Percentiles rank a stretch among this genome's conserved stretches.
These are phyloP conservation scores for Termitomyces sp. DNA, from an alignment of 768 basidiomycete genomes.

Conservation along the genomic window DNA sequence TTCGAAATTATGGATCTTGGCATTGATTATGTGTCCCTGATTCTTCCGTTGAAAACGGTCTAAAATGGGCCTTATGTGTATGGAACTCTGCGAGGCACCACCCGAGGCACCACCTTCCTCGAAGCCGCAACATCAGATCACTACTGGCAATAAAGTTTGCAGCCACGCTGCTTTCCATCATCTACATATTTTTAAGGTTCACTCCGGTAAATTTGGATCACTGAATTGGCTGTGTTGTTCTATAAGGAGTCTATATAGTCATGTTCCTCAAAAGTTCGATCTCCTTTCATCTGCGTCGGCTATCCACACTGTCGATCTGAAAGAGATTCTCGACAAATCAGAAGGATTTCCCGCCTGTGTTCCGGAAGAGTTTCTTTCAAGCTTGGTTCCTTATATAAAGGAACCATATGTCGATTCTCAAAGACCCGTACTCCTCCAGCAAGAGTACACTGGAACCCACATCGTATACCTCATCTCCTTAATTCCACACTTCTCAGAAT, in stretches of 20 bases:
- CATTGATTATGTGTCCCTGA: not conserved
- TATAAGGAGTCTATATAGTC: conserved; percentile 4
- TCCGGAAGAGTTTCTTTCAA: conserved; percentile 7
- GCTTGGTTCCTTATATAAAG: conserved; percentile 8
- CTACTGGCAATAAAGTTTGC: conserved; percentile 2
- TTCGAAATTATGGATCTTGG: not conserved
- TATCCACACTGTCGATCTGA: conserved; percentile 4
- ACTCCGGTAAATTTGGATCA: conserved; percentile 2
- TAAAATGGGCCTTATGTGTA: conserved; percentile 5
- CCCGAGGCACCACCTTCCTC: not conserved
- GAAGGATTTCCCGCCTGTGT: not conserved
- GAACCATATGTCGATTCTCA: not conserved
- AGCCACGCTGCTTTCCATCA: conserved; percentile 1
- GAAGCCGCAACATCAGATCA: conserved; percentile 3
- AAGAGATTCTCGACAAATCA: conserved; percentile 2
- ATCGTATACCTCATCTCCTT: not conserved
- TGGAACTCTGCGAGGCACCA: conserved; percentile 2
- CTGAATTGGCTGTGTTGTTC: conserved; percentile 8
- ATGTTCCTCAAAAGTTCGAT: not conserved
- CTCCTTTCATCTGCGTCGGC: not conserved
- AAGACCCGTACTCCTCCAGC: not conserved
- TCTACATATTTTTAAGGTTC: not conserved
- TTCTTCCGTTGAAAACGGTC: not conserved
- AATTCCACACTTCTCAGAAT: conserved; percentile 3
- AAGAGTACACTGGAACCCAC: not conserved